Evolutionary conservation across 495 filamentous ascomycete genomes (phyloP), one percentile per base, ranked within the genome.

Genomic region (Penicillium goetzii): DNA sequence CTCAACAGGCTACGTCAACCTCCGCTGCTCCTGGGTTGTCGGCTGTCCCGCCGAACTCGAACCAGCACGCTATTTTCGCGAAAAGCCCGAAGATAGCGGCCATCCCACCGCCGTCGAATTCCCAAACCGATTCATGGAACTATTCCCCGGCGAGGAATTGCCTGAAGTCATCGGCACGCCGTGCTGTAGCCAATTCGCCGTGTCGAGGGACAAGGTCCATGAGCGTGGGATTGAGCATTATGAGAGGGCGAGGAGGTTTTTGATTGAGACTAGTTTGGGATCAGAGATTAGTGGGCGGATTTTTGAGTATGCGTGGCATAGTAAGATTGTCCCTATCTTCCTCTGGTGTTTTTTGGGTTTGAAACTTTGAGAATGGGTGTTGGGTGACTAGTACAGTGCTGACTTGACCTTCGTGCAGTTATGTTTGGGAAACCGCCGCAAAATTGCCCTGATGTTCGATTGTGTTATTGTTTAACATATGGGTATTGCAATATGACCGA

Each of bases 111-210:
- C 69, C 1, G 50, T 70, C 23, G 53, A 58, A 19, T 66, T 66
- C 55, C 68, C 68, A 17, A 61, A 72, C 45, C 65, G 67, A 0
- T 83, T 78, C 60, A 68, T 62, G 40, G 69, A 76, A 53, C 59
- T 85, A 0, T 82, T 84, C 60, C 80, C 80, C 3, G 66, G 67
- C 7, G 55, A 59, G 58, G 54, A 64, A 6, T 56, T 74, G 10
- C 76, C 78, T 6, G 60, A 64, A 28, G 55, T 63, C 19, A 68
- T 82, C 0, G 77, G 77, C 4, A 68, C 71, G 11, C 72, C 75
- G 11, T 92, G 89, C 66, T 91, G 89, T 68, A 84, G 87, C 50
- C 90, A 92, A 72, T 92, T 92, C 64, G 89, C 86, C 0, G 84
- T 90, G 1, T 81, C 81, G 21, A 70, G 80, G 28, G 80, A 83